Percentiles rank a stretch among this genome's conserved stretches.
These are phyloP conservation scores for Thraustochytrium sp. DNA, from an alignment of 352 stramenopile genomes.

Conservation along the genomic window DNA sequence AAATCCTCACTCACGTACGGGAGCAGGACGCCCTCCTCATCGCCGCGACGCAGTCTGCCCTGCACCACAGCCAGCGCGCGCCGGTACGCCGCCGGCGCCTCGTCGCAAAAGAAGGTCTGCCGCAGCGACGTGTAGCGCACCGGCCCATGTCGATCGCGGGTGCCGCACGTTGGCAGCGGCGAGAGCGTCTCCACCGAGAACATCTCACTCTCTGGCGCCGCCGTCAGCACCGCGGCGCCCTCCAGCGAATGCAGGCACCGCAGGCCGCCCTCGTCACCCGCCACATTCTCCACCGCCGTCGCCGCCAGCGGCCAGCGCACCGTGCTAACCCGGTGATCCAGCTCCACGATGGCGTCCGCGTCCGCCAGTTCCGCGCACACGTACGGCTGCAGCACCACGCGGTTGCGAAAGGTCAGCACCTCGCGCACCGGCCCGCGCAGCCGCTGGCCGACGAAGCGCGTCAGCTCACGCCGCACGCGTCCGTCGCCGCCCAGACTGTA, in stretches of 20 bases:
- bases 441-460: not conserved
- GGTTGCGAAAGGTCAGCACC: constrained; percentile 19
- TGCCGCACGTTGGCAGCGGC: not conserved
- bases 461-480: constrained; percentile 1
- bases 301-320: constrained; percentile 16
- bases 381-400: not conserved
- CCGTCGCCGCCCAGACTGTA: constrained; percentile 19
- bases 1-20: constrained; percentile 14
- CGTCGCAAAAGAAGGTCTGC: constrained; percentile 25
- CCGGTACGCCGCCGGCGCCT: not conserved
- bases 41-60: not conserved
- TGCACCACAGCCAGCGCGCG: not conserved
- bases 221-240: not conserved
- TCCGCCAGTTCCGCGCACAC: not conserved
- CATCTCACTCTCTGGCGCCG: not conserved
- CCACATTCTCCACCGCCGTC: not conserved
- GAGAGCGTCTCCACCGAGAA: constrained; percentile 3
- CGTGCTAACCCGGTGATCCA: constrained; percentile 6
- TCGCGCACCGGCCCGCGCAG: not conserved
- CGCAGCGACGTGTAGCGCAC: not conserved
- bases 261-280: not conserved
- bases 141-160: not conserved
- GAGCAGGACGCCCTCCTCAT: constrained; percentile 3
- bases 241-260: constrained; percentile 3
- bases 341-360: not conserved